A percentile compares a stretch with the other conserved stretches of the same genome.
phyloP scores from a whole-genome alignment of 257 asterid genomes.

The Salvia rosmarinus region DNA sequence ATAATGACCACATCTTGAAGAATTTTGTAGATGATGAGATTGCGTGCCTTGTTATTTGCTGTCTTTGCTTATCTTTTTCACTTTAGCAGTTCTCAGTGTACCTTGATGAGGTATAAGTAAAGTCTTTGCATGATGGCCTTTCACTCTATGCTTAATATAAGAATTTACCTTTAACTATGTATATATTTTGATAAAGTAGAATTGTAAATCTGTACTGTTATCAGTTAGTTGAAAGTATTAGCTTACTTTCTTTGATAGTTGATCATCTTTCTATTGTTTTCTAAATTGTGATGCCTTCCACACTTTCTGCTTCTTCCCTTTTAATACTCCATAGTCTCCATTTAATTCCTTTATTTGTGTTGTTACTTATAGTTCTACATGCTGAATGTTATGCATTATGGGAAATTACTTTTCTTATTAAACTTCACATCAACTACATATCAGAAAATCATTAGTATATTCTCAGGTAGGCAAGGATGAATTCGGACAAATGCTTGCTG shows the following conservation, averaged over 20 bases:
- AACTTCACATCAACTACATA: constrained; percentile 4
- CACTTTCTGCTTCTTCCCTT: not conserved
- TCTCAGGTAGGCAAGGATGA: constrained; percentile 91
- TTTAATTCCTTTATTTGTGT: constrained; percentile 2
- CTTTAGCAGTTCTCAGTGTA: not conserved
- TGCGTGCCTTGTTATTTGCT: not conserved
- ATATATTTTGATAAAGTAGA: not conserved
- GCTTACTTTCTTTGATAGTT: not conserved
- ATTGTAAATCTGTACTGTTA: not conserved
- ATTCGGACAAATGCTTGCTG: constrained; percentile 81
- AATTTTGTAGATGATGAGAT: constrained; percentile 19
- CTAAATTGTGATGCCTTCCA: not conserved
- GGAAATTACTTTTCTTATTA: constrained; percentile 4
- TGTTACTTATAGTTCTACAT: not conserved
- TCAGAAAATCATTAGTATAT: constrained; percentile 23
- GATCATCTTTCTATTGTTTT: constrained; percentile 4
- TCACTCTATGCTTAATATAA: not conserved
- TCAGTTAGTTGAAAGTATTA: not conserved
- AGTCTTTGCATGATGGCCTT: not conserved
- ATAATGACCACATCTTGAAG: constrained; percentile 1
- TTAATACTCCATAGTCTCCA: not conserved
- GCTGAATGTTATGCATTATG: not conserved
- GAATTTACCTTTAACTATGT: not conserved
- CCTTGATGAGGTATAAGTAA: constrained; percentile 2
- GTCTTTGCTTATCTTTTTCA: not conserved